These are phyloP conservation scores for Erigeron philadelphicus DNA, from an alignment of 140 eudicot species.

Conservation along the genomic window DNA sequence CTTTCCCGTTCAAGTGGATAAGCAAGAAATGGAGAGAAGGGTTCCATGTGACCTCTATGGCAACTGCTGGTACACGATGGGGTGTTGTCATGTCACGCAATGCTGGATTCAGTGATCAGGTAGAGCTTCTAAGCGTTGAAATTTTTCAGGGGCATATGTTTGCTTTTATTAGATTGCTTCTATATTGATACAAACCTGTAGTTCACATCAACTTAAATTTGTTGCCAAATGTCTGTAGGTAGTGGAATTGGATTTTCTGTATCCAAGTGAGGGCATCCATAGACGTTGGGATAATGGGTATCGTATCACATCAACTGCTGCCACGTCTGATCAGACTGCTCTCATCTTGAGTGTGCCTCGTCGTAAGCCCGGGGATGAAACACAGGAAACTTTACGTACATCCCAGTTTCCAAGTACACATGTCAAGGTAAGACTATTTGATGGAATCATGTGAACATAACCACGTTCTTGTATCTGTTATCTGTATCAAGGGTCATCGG, in stretches of 20 bases:
- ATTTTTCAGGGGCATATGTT: not conserved
- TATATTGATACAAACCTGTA: not conserved
- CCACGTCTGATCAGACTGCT: conserved; percentile 14
- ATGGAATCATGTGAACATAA: not conserved
- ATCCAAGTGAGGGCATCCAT: conserved; percentile 18
- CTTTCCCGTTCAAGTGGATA: conserved; percentile 97
- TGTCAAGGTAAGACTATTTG: conserved; percentile 12
- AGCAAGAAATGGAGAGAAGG: conserved; percentile 99
- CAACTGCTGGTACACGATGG: conserved; percentile 92
- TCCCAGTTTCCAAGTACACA: conserved; percentile 21
- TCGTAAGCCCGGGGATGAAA: conserved; percentile 12
- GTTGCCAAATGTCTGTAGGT: not conserved
- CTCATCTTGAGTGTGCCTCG: conserved; percentile 20
- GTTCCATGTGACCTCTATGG: conserved; percentile 95
- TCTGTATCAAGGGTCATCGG: not conserved
- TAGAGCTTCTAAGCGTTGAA: conserved; percentile 11
- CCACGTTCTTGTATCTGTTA: not conserved
- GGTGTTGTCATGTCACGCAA: conserved; percentile 97
- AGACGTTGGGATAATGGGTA: conserved; percentile 22
- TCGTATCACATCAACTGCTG: conserved; percentile 19
- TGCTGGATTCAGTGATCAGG: conserved; percentile 92
- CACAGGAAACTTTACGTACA: conserved; percentile 19
- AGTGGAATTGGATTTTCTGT: conserved; percentile 17
- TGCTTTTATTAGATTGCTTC: not conserved
- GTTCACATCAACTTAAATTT: not conserved